Percentiles rank a stretch among this genome's conserved stretches.
Conservation (phyloP, 2,329 filamentous ascomycete species). For the Fusarium sp. region DNA sequence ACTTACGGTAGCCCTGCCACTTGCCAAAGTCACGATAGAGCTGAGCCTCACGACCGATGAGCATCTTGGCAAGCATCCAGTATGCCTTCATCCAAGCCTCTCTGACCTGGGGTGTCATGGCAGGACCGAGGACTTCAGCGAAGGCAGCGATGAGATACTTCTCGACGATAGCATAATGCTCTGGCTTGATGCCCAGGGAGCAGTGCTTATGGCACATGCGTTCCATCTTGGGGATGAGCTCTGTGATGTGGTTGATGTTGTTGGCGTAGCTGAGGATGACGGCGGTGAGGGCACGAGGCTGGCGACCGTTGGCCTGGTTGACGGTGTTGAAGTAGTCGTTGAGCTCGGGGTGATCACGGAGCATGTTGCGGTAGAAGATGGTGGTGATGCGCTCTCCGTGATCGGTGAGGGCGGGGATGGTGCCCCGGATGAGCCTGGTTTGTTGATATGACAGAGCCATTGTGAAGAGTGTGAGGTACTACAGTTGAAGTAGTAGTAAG, state of each 20-base stretch:
- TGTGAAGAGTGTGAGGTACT: constrained; percentile 12
- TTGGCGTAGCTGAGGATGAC: constrained; percentile 74
- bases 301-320: constrained; percentile 50
- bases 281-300: constrained; percentile 49
- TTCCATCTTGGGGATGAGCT: constrained; percentile 63
- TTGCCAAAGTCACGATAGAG: constrained; percentile 69
- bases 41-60: constrained; percentile 72
- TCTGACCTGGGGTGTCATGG: constrained; percentile 71
- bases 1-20: constrained; percentile 75
- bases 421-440: constrained; percentile 72
- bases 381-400: constrained; percentile 75
- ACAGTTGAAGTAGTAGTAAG: background rate
- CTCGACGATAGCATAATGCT: constrained; percentile 77
- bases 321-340: constrained; percentile 73
- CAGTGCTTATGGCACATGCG: constrained; percentile 77
- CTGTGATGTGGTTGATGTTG: constrained; percentile 72
- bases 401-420: constrained; percentile 73
- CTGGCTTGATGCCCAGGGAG: constrained; percentile 72
- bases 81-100: constrained; percentile 78
- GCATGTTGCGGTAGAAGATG: constrained; percentile 77
- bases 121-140: constrained; percentile 69
- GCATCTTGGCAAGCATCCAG: constrained; percentile 76
- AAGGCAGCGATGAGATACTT: constrained; percentile 75
- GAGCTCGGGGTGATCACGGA: constrained; percentile 71
- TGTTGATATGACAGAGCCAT: constrained; percentile 63